Conservation (phyloP, 1,284 basidiomycete genomes). For the Peniophora sp. region DNA sequence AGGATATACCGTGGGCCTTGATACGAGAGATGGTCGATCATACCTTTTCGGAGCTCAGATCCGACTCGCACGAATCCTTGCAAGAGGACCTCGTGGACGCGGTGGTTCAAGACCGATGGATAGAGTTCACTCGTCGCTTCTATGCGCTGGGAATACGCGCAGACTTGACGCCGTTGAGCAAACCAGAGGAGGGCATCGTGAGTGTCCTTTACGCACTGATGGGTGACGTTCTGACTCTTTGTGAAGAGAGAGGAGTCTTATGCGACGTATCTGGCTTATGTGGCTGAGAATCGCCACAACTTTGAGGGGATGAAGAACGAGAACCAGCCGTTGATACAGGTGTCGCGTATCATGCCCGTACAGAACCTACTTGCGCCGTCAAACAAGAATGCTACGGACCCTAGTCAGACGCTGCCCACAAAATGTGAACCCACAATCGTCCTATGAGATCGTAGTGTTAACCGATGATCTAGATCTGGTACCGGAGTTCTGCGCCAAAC, state of each 20-base stretch:
- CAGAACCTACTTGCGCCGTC: conserved; percentile 47
- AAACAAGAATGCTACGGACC: conserved; percentile 29
- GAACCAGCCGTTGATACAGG: conserved; percentile 67
- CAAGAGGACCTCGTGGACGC: conserved; percentile 45
- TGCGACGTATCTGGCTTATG: conserved; percentile 55
- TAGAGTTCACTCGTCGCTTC: conserved; percentile 70
- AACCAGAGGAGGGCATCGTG: conserved; percentile 56
- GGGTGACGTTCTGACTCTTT: conserved; percentile 4
- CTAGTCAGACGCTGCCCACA: conserved; percentile 29
- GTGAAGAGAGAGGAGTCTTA: conserved; percentile 52
- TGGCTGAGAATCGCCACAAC: conserved; percentile 47
- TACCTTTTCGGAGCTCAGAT: conserved; percentile 43
- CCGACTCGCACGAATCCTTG: conserved; percentile 31
- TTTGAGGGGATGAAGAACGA: conserved; percentile 55
- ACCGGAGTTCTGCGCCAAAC: conserved; percentile 67
- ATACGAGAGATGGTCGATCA: conserved; percentile 42
- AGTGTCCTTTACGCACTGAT: conserved; percentile 18
- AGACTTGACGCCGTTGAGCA: conserved; percentile 67
- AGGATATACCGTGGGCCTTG: conserved; percentile 57
- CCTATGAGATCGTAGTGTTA: background rate
- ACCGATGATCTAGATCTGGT: conserved; percentile 50
- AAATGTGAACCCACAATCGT: conserved; percentile 38
- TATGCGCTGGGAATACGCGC: conserved; percentile 44
- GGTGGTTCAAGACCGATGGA: conserved; percentile 63
- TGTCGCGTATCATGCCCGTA: conserved; percentile 38